phyloP scores from a whole-genome alignment of 225 moss, liverwort and hornwort genomes.

The Polytrichum commune region DNA sequence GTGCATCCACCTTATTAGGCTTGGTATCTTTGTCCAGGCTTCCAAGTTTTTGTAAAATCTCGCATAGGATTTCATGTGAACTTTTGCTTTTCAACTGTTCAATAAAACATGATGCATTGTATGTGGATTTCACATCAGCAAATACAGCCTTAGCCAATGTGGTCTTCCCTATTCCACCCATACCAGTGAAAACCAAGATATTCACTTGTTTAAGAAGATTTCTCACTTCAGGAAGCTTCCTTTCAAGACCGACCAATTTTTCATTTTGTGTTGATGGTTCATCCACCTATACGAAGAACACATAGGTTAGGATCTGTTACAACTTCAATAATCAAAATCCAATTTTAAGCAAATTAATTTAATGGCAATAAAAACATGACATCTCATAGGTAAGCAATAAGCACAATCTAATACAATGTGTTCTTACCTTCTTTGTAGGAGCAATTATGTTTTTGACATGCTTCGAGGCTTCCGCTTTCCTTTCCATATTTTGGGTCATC shows the following conservation, averaged over 20 bases:
- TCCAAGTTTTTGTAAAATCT: background rate
- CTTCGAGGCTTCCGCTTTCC: too few species aligned
- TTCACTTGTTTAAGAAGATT: background rate
- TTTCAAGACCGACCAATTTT: background rate
- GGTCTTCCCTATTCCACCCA: conserved; percentile 13
- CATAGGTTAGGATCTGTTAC: background rate
- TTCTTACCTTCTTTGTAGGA: too few species aligned
- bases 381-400: too few species aligned
- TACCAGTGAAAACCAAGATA: background rate
- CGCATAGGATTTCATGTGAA: background rate
- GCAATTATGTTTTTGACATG: too few species aligned
- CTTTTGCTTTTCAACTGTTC: background rate
- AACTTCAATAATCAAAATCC: background rate
- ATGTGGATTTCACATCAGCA: background rate
- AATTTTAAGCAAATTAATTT: background rate
- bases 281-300: background rate
- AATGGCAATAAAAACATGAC: background rate
- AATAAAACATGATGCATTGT: conserved; percentile 2
- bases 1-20: background rate
- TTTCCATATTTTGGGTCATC: too few species aligned
- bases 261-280: background rate
- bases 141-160: background rate
- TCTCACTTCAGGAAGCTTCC: background rate
- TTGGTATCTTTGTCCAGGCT: background rate
- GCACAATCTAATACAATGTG: too few species aligned